These are phyloP conservation scores for Peniophora sp. DNA, from an alignment of 1,284 basidiomycete species.

Conservation along the genomic window DNA sequence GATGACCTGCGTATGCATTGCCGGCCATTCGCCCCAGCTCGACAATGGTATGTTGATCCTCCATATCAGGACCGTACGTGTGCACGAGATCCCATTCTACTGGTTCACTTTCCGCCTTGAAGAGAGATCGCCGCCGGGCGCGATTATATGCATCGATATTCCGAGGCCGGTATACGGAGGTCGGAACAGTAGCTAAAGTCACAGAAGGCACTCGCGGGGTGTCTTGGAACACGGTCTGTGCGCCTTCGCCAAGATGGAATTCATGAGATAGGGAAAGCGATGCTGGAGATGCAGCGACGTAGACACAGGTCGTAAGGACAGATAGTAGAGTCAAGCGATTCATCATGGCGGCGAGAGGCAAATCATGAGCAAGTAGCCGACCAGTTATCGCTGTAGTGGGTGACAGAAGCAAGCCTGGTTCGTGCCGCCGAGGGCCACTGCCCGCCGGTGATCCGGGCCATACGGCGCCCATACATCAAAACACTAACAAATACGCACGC, in stretches of 20 bases:
- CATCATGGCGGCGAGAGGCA: no score
- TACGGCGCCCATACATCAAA: not conserved
- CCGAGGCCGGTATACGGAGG: conserved; percentile 52
- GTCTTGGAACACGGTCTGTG: no score
- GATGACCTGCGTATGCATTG: conserved; percentile 77
- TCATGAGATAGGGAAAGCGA: not conserved
- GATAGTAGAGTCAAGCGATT: no score
- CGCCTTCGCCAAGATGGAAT: not conserved
- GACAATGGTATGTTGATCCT: conserved; percentile 74
- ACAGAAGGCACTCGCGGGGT: conserved; percentile 5
- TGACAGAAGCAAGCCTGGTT: no score
- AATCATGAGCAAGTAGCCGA: no score
- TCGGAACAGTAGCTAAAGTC: conserved; percentile 42
- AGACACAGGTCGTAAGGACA: no score
- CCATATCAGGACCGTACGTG: conserved; percentile 63
- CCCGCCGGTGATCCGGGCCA: no score
- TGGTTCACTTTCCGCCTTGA: conserved; percentile 36
- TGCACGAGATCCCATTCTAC: conserved; percentile 51
- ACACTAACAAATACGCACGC: not conserved
- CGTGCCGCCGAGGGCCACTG: no score
- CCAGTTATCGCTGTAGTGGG: no score
- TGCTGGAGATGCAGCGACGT: not conserved
- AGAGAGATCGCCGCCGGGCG: conserved; percentile 44
- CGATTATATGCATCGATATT: conserved; percentile 42
- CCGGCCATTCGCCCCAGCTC: conserved; percentile 87